These are phyloP conservation scores for Cenchrus purpureus DNA, from an alignment of 176 grass and related monocot species.

Conservation along the genomic window DNA sequence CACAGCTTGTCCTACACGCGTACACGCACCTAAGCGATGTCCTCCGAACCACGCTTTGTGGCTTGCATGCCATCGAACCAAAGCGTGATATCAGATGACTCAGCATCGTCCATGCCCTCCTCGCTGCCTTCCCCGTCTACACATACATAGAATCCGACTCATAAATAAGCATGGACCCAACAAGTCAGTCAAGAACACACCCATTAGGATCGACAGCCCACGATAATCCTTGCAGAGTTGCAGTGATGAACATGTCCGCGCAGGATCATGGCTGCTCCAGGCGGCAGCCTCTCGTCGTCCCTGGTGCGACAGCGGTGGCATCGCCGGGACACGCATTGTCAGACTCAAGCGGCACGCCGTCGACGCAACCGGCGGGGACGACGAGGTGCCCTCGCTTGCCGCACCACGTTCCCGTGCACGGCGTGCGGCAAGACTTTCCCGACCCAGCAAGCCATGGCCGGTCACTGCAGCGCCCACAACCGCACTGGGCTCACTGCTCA, in stretches of 20 bases:
- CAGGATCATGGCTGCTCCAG: background rate
- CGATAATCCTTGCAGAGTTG: too few relatives aligned
- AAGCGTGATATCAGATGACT: too few relatives aligned
- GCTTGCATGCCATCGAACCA: too few relatives aligned
- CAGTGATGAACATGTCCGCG: background rate
- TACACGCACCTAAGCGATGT: background rate
- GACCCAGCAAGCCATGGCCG: conserved; percentile 37
- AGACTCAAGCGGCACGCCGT: background rate
- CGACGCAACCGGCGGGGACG: background rate
- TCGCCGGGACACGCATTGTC: background rate
- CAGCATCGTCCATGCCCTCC: background rate
- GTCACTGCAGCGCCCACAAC: conserved; percentile 34
- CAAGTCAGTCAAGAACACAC: background rate
- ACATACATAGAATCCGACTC: background rate
- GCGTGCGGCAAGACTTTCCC: conserved; percentile 30
- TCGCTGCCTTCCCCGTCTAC: background rate
- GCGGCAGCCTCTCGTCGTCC: background rate
- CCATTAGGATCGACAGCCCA: background rate
- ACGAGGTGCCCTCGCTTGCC: background rate
- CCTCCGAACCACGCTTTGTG: background rate
- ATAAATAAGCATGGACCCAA: background rate
- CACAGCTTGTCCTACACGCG: background rate
- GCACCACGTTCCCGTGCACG: conserved; percentile 18
- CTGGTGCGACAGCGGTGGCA: background rate
- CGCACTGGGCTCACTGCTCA: background rate